These are phyloP conservation scores for Fragilariopsis cylindrus DNA, from an alignment of 108 stramenopile genomes.

Conservation along the genomic window DNA sequence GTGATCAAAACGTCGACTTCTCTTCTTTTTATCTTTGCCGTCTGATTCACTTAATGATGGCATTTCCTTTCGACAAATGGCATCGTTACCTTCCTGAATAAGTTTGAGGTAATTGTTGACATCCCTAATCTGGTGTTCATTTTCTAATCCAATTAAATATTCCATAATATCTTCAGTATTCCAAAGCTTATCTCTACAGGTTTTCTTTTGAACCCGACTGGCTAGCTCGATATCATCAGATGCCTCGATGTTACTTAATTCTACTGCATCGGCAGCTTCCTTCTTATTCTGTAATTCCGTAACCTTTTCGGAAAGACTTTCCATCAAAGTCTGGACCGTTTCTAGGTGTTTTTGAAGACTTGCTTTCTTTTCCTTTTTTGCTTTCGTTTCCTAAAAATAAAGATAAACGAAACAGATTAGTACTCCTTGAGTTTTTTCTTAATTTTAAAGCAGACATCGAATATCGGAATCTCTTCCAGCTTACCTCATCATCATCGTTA, in stretches of 20 bases:
- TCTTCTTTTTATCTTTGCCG: conserved; percentile 52
- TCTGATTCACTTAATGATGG: conserved; percentile 22
- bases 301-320: conserved; percentile 67
- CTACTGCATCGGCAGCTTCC: conserved; percentile 41
- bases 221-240: conserved; percentile 42
- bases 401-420: not conserved
- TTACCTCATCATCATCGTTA: conserved; percentile 66
- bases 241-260: conserved; percentile 21
- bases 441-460: not conserved
- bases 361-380: conserved; percentile 50
- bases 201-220: conserved; percentile 55
- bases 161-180: conserved; percentile 63
- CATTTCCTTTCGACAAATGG: conserved; percentile 67
- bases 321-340: conserved; percentile 55
- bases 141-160: conserved; percentile 57
- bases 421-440: too few species aligned
- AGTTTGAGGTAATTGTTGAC: conserved; percentile 73
- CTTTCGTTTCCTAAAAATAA: conserved; percentile 35
- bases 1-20: conserved; percentile 80
- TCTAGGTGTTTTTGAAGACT: conserved; percentile 55
- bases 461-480: conserved; percentile 8
- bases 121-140: conserved; percentile 73
- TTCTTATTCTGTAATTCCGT: conserved; percentile 51
- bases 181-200: conserved; percentile 66
- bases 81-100: conserved; percentile 85